Evolutionary conservation across 2,329 filamentous ascomycete species (phyloP), one percentile per base, ranked within the genome.

Genomic region (Fusarium neocosmosporiellum): DNA sequence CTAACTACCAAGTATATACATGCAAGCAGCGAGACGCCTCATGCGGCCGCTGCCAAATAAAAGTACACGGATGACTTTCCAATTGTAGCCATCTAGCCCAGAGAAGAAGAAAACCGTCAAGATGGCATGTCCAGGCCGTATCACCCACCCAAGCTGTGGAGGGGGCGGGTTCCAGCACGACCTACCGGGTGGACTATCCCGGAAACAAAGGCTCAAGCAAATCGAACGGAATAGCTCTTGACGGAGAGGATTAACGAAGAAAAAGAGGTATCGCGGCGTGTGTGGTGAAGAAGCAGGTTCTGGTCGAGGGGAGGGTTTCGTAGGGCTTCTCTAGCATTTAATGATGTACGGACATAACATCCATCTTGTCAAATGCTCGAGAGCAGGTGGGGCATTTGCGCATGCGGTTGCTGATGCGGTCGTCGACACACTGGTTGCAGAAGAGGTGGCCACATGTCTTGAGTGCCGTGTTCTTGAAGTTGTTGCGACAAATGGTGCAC

Each of bases 391-490:
- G 96, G 79, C 96, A 99, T 82, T 98, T 98, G 75, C 96, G 90
- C 84, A 96, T 95, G 37, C 96, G 93, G 78, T 96, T 97, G 53
- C 90, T 91, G 70, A 98, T 91, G 65, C 96, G 92, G 78, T 97
- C 93, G 73, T 98, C 94, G 27, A 98, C 93, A 80, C 96, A 99
- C 55, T 91, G 88, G 79, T 92, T 92, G 88, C 96, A 99, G 82
- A 98, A 98, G 57, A 97, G 90, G 82, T 99, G 96, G 2, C 96
- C 96, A 81, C 96, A 99, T 1, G 94, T 95, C 84, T 96, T 97
- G 81, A 99, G 89, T 11, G 92, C 93, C 1, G 95, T 97, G 79
- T 98, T 94, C 83, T 98, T 98, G 85, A 98, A 95, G 75, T 96
- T 94, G 78, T 91, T 92, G 75, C 94, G 94, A 85, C 97, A 99